These are phyloP conservation scores for Podosphaera aphanis DNA, from an alignment of 2,329 filamentous ascomycete species.

Conservation along the genomic window DNA sequence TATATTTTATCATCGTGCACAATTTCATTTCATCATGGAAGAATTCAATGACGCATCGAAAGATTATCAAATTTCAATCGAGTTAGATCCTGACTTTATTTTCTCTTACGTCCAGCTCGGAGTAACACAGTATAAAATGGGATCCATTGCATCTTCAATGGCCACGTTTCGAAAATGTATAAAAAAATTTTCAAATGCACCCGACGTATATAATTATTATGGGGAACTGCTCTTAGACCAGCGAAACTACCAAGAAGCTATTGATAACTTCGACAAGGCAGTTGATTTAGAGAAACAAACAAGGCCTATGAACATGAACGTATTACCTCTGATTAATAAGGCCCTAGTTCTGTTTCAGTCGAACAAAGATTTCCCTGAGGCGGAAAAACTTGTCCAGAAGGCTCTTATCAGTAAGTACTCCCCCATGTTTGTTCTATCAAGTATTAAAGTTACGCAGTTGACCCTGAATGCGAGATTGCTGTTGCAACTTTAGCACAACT, in stretches of 20 bases:
- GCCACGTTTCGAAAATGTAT: constrained; percentile 92
- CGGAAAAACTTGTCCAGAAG: constrained; percentile 91
- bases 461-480: constrained; percentile 95
- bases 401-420: constrained; percentile 70
- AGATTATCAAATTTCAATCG: constrained; percentile 98
- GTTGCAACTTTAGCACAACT: constrained; percentile 97
- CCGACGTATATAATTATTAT: constrained; percentile 99
- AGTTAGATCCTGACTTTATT: constrained; percentile 87
- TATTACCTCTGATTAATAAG: constrained; percentile 95
- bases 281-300: constrained; percentile 94
- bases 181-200: constrained; percentile 93
- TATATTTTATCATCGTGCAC: constrained; percentile 96
- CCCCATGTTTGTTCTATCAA: background rate
- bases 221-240: constrained; percentile 92
- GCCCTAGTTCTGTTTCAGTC: constrained; percentile 91
- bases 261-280: constrained; percentile 96
- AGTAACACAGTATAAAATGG: constrained; percentile 99
- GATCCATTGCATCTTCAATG: constrained; percentile 91
- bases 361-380: constrained; percentile 89
- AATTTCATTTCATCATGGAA: constrained; percentile 90
- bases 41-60: constrained; percentile 86
- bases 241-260: constrained; percentile 81
- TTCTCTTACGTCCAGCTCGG: constrained; percentile 98
- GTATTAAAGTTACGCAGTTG: constrained; percentile 32
- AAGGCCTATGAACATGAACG: constrained; percentile 91